Conservation (phyloP, 2,329 filamentous ascomycete species). For the Aspergillus caelatus region DNA sequence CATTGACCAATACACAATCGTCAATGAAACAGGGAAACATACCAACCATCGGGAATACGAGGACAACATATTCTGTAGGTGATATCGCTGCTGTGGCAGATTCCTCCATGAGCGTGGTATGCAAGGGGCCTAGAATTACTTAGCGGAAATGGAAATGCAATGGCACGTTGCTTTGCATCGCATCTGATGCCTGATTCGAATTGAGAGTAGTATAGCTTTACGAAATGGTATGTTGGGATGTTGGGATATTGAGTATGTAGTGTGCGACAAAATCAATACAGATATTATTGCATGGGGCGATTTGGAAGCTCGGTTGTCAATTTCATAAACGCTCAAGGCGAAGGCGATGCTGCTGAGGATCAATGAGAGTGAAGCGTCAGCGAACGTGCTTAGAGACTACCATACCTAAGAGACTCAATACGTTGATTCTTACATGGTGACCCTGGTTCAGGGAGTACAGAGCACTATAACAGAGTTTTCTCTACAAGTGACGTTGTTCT, state of each 20-base stretch:
- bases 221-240: background rate
- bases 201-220: background rate
- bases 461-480: background rate
- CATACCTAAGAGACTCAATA: background rate
- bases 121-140: background rate
- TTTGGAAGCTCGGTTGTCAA: background rate
- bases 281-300: background rate
- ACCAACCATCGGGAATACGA: background rate
- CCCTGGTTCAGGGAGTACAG: background rate
- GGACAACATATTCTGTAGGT: background rate
- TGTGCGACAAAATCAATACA: background rate
- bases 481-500: background rate
- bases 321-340: background rate
- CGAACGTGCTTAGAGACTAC: background rate
- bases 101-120: background rate
- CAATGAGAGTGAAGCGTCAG: background rate
- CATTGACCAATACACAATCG: background rate
- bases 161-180: background rate
- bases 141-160: background rate
- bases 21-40: background rate
- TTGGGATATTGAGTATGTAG: background rate
- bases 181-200: background rate
- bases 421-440: background rate
- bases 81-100: background rate
- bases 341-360: background rate